These are phyloP conservation scores for Acanthamoeba castellanii DNA, from an alignment of 208 protist species.

Conservation along the genomic window DNA sequence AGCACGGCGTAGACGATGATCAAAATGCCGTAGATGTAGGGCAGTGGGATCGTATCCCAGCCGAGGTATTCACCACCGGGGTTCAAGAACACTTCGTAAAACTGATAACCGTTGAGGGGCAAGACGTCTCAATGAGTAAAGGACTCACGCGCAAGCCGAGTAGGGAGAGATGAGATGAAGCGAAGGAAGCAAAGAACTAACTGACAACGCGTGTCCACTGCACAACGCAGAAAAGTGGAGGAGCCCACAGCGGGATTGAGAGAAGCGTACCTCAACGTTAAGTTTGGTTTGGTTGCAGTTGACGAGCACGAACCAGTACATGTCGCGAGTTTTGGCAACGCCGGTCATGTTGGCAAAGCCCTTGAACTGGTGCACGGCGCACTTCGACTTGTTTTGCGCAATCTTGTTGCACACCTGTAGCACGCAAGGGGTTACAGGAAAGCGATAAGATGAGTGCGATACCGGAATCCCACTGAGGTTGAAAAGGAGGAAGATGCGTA, in stretches of 20 bases:
- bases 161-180: not conserved
- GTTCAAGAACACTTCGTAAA: not conserved
- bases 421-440: not conserved
- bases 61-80: conserved; percentile 30
- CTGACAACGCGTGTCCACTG: no score
- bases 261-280: not conserved
- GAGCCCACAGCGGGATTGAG: not conserved
- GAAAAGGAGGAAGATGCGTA: not conserved
- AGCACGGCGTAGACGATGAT: conserved; percentile 9
- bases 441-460: no score
- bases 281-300: conserved; percentile 10
- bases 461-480: not conserved
- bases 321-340: not conserved
- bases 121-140: not conserved
- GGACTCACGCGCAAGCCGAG: not conserved
- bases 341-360: not conserved
- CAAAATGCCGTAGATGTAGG: conserved; percentile 35
- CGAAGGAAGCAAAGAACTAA: no score
- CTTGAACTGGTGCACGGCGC: not conserved
- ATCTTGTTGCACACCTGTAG: conserved; percentile 47
- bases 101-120: not conserved
- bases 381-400: not conserved
- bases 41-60: conserved; percentile 27
- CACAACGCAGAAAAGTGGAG: not conserved
- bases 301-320: conserved; percentile 58